Base-by-base conservation (phyloP, 257 asterid genomes). In the Nicotiana obtusifolia region DNA sequence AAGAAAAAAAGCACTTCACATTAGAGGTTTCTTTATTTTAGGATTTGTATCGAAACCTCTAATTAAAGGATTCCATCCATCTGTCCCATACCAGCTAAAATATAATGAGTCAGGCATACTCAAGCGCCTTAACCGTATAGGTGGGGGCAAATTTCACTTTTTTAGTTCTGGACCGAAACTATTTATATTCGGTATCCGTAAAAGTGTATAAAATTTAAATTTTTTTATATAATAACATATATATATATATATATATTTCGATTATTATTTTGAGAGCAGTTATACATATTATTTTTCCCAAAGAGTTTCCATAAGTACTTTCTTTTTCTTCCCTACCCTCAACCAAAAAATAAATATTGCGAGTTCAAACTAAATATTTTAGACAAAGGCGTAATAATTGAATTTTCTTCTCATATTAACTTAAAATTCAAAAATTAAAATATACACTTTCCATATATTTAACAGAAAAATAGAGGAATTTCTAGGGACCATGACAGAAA, bases 61-160 rank as follows among this genome's bases (percentile, higher is more conserved):
- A 7, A 8, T 4, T 16, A 30, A 30, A 30, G 31, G 31, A 30
- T 7, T 41, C 1, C 5, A 15, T 3, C 9, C 33, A 30, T 65
- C 7, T 2, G 1, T 7, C 28, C 35, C 0, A 16, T 0, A 0
- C 8, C 11, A 67, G 3, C 0, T 4, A 7, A 0, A 6, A 11
- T 61, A 10, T 11, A 3, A 0, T 26, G 35, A 26, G 37, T 11
- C 0, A 2, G 10, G 11, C 2, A 37, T 64, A 28, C 44, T 14
- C 41, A 26, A 0, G 1, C 68, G 15, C 67, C 10, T 7, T 37
- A 37, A 7, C 10, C 1, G 10, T 1, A 9, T 41, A 9, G 13
- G 49, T 41, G 13, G 13, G 33, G 5, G 33, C 33, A 30, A 30
- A 30, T 5, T 3, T 30, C 33, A 30, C 33, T 3, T 30, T 30